Conservation (phyloP, 108 stramenopile species). For the Aurantiochytrium sp. region DNA sequence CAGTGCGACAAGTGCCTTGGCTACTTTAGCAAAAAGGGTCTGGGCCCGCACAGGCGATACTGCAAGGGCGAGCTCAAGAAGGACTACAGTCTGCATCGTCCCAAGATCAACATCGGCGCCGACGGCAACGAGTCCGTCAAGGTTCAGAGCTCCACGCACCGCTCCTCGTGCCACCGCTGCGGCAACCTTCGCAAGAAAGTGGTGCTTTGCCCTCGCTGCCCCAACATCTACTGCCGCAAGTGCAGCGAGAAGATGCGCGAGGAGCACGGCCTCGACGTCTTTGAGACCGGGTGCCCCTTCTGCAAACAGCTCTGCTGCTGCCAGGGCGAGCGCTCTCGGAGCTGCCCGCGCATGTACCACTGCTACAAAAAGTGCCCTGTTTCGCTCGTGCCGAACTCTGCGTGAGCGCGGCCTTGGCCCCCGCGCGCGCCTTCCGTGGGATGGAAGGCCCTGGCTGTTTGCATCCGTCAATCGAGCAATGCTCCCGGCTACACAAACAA, state of each 20-base stretch:
- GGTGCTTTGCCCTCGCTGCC: background rate
- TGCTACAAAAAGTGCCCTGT: slow-evolving; percentile 28
- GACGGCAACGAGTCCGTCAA: background rate
- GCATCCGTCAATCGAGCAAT: too few species aligned
- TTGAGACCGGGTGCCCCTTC: background rate
- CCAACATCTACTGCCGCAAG: slow-evolving; percentile 3
- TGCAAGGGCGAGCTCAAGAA: slow-evolving; percentile 25
- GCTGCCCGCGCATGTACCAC: background rate
- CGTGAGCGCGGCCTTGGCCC: background rate
- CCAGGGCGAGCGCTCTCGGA: background rate
- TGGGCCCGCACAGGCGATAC: background rate
- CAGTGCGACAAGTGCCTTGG: slow-evolving; percentile 27
- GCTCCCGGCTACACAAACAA: too few species aligned
- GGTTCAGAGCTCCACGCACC: background rate
- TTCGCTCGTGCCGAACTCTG: background rate
- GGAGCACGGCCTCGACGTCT: background rate
- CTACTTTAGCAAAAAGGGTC: slow-evolving; percentile 11
- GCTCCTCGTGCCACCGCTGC: slow-evolving; percentile 28
- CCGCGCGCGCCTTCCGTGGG: background rate
- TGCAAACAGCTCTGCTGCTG: slow-evolving; percentile 23
- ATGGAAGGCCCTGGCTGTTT: background rate
- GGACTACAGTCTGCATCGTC: background rate
- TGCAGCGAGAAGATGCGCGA: slow-evolving; percentile 28
- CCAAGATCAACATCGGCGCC: background rate
- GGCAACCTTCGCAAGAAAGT: slow-evolving; percentile 11